Evolutionary conservation across 2,329 filamentous ascomycete species (phyloP), one percentile per base, ranked within the genome.

Genomic region (Fusarium sp.): DNA sequence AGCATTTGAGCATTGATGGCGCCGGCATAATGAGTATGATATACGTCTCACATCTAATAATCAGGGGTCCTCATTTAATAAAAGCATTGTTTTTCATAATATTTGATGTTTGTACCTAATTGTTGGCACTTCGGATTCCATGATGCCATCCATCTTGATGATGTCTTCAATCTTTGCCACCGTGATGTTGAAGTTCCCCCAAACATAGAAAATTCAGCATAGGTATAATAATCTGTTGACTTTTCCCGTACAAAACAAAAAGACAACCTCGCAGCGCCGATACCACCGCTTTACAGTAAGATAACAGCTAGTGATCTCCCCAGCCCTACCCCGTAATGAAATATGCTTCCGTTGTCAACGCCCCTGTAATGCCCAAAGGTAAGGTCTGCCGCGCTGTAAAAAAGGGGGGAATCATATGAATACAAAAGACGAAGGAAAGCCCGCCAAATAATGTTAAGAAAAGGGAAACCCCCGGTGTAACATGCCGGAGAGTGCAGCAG

Each of bases 311-410:
- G 41, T 43, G 26, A 52, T 26, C 40, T 26, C 40, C 57, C 40
- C 22, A 52, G 15, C 41, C 62, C 35, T 37, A 14, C n/a, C 46
- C 59, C 26, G n/a, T 62, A 26, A 51, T 57, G 37, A 37, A 58
- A 39, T 30, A 61, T 64, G 56, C 43, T 66, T 61, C 56, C 60
- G 32, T 49, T 47, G 43, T 32, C 63, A 74, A 74, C 71, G 71
- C 71, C 71, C 52, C 65, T 57, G 56, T 52, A 67, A 73, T 73
- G 68, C 67, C 62, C 45, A 46, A 44, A 55, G 47, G 37, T 61
- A 33, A 53, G 58, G 48, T 56, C 52, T 35, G 56, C 53, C 54
- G 40, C 53, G 49, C 50, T 70, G 40, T 61, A 67, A 68, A 68
- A 65, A 22, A 24, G 60, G 49, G 55, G 32, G 56, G 32, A 55